Base-by-base conservation (phyloP, 2,329 filamentous ascomycete genomes). In the Zymoseptoria crescenta region DNA sequence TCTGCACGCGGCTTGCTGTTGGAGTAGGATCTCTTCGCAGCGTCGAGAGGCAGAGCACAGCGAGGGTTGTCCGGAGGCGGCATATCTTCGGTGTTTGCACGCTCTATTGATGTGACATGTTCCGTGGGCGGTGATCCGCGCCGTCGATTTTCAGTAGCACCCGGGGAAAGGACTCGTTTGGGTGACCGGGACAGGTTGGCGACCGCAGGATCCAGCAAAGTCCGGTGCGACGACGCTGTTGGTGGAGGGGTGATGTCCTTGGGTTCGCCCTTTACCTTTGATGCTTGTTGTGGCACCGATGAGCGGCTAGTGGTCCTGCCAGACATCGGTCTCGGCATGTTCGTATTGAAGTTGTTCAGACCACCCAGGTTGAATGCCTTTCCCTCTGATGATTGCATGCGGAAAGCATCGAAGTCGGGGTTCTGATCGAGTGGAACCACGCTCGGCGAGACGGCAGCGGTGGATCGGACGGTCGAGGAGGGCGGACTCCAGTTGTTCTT, bases 351-450 rank as follows among this genome's bases (percentile, higher is more conserved):
- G 54, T 74, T 72, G 58, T 63, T 65, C 54, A 79, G 71, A 20
- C 68, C 74, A 28, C 74, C 75, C 49, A 77, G 68, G 58, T 74
- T 78, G 56, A 74, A 76, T 21, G 71, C 72, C 65, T 86, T 86
- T 56, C 64, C 62, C 41, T 82, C 68, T 92, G 88, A 82, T n/a
- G 84, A 82, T 68, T 91, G 87, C 63, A 81, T 84, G 66, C 81
- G 81, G 71, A 95, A 93, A 2, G 87, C 87, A 71, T 93, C 89
- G 63, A 88, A 93, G n/a, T 91, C 87, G 6, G 88, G 83, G 67
- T 92, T 91, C 35, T 87, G 84, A 67, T 93, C 88, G 55, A 90
- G 76, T 0, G 89, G 82, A 6, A 91, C 76, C 63, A 86, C 81
- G 62, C 85, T 85, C 2, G 89, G 88, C 8, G 88, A 82, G 2